phyloP scores from a whole-genome alignment of 2,329 filamentous ascomycete genomes.

The Monosporascus cannonballus region DNA sequence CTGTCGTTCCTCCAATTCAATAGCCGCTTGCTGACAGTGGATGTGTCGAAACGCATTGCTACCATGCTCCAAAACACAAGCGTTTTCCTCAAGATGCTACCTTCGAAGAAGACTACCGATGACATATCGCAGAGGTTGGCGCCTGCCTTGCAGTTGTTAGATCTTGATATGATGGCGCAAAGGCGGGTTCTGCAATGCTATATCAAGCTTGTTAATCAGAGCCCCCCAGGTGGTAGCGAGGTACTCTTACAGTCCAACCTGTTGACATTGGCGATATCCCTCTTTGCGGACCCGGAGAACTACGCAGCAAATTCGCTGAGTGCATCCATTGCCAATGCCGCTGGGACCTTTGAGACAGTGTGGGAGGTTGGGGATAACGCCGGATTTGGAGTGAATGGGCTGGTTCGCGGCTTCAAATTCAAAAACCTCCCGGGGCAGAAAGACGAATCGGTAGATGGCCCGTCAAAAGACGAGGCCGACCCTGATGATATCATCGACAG shows the following conservation, averaged over 20 bases:
- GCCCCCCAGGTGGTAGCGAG: conserved; percentile 78
- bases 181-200: conserved; percentile 93
- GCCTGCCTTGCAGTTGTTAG: conserved; percentile 79
- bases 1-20: conserved; percentile 92
- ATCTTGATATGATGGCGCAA: conserved; percentile 89
- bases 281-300: conserved; percentile 89
- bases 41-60: conserved; percentile 88
- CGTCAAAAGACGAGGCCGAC: conserved; percentile 45
- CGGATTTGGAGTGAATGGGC: conserved; percentile 85
- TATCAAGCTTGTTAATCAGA: conserved; percentile 81
- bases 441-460: conserved; percentile 39
- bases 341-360: conserved; percentile 83
- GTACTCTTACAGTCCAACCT: conserved; percentile 86
- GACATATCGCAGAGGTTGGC: conserved; percentile 80
- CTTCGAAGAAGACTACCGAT: conserved; percentile 76
- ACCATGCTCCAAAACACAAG: conserved; percentile 94
- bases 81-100: conserved; percentile 78
- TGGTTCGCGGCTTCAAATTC: conserved; percentile 72
- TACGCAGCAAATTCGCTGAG: conserved; percentile 81
- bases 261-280: conserved; percentile 79
- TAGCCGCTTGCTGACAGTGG: conserved; percentile 80
- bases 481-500: conserved; percentile 60
- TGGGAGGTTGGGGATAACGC: conserved; percentile 96
- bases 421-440: conserved; percentile 65
- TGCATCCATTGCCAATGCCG: conserved; percentile 84